A percentile compares a stretch with the other conserved stretches of the same genome.
Evolutionary conservation across 306 rosid species (phyloP).

Genomic region (Echinosophora koreensis): DNA sequence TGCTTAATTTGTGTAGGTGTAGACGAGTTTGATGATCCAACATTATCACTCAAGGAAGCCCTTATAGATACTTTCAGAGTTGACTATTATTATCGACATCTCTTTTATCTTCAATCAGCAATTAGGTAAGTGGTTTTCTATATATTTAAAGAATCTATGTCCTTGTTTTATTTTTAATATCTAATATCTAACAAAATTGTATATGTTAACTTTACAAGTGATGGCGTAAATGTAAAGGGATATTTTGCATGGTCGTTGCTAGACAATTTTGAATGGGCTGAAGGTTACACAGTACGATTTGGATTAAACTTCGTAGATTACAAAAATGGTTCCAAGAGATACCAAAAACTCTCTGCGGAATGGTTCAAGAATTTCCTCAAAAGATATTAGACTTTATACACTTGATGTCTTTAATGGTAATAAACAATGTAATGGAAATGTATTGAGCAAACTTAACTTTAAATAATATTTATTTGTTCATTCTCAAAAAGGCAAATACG

Average conservation of each 20-base stretch:
- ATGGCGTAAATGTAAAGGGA: conserved; percentile 40
- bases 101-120: conserved; percentile 53
- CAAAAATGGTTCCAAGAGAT: conserved; percentile 45
- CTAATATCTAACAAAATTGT: not conserved
- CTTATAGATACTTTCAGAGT: conserved; percentile 59
- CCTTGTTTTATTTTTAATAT: not conserved
- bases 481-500: too few species aligned
- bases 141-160: not conserved
- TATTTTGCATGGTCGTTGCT: not conserved
- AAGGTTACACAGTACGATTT: conserved; percentile 51
- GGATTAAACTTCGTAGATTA: conserved; percentile 58
- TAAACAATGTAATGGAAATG: too few species aligned
- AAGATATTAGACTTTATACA: not conserved
- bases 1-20: conserved; percentile 48
- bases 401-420: too few species aligned
- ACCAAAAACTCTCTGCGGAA: conserved; percentile 53
- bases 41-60: conserved; percentile 51
- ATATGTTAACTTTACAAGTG: conserved; percentile 2
- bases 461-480: too few species aligned
- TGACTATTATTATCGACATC: conserved; percentile 58
- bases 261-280: not conserved
- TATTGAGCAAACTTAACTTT: too few species aligned
- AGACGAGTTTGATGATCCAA: conserved; percentile 56
- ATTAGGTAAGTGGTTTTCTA: conserved; percentile 45
- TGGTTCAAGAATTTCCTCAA: conserved; percentile 62